These are phyloP conservation scores for Calonectria leucothoes DNA, from an alignment of 2,329 filamentous ascomycete genomes.

Conservation along the genomic window DNA sequence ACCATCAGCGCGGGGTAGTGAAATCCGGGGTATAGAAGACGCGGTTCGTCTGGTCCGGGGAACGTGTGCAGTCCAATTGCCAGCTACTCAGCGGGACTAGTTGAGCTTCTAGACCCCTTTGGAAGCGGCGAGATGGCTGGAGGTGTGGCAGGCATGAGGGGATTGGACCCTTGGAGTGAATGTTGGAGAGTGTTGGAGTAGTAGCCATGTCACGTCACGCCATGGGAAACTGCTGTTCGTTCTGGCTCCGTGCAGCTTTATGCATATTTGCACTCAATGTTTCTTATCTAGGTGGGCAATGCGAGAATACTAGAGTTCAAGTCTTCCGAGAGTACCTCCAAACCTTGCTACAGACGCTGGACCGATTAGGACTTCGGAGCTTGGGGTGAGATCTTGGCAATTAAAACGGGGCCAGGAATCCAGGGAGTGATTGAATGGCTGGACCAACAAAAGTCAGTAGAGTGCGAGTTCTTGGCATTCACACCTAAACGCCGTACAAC, in stretches of 20 bases:
- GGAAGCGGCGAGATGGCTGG: not conserved
- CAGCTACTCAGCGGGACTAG: not conserved
- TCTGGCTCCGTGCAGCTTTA: not conserved
- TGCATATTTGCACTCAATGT: not conserved
- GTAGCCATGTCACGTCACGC: not conserved
- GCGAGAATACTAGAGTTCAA: not conserved
- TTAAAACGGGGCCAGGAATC: not conserved
- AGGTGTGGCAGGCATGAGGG: not conserved
- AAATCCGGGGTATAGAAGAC: constrained; percentile 11
- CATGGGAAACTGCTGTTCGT: not conserved
- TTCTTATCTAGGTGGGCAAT: not conserved
- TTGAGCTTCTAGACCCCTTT: not conserved
- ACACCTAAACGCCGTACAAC: not conserved
- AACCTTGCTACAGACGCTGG: not conserved
- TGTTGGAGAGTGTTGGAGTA: not conserved
- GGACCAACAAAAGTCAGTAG: not conserved
- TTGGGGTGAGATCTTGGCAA: not conserved
- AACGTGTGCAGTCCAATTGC: not conserved
- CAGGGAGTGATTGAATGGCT: not conserved
- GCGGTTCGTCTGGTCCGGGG: not conserved
- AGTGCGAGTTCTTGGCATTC: not conserved
- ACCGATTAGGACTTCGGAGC: not conserved
- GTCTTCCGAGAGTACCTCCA: not conserved
- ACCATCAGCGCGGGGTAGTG: not conserved
- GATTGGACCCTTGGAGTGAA: not conserved